Evolutionary conservation across 2,329 filamentous ascomycete species (phyloP).

Genomic region (Trichoderma sp.): DNA sequence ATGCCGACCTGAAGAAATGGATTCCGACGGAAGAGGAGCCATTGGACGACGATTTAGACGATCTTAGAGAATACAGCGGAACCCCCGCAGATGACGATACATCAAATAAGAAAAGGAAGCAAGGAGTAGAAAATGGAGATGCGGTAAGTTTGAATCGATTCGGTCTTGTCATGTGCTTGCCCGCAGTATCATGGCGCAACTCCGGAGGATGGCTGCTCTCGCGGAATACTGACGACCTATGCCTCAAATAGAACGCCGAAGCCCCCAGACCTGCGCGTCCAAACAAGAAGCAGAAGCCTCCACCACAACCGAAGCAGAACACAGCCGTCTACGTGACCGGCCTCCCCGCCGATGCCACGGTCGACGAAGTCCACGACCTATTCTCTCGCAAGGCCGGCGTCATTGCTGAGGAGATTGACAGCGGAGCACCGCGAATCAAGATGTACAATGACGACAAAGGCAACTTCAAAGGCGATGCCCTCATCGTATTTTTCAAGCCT

Average conservation of each 20-base stretch:
- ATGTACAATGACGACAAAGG: constrained; percentile 81
- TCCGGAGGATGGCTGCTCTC: not conserved
- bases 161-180: not conserved
- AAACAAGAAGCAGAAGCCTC: constrained; percentile 47
- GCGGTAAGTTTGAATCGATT: constrained; percentile 39
- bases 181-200: constrained; percentile 3
- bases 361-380: constrained; percentile 75
- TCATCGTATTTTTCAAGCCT: constrained; percentile 92
- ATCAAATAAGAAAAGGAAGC: constrained; percentile 43
- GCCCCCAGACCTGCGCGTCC: constrained; percentile 39
- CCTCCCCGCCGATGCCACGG: constrained; percentile 73
- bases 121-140: constrained; percentile 35
- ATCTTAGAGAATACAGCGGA: constrained; percentile 31
- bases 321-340: constrained; percentile 91
- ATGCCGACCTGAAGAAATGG: constrained; percentile 70
- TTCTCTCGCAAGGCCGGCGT: constrained; percentile 86
- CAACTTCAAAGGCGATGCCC: constrained; percentile 86
- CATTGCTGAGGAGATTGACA: constrained; percentile 92
- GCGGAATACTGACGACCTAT: not conserved
- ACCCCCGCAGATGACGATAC: constrained; percentile 27
- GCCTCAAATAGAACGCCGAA: constrained; percentile 25
- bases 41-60: constrained; percentile 37
- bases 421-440: constrained; percentile 83
- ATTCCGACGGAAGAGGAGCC: constrained; percentile 57
- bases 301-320: constrained; percentile 62